Evolutionary conservation across 2,329 filamentous ascomycete species (phyloP), one percentile per base, ranked within the genome.

Genomic region (Aspergillus ochraceoroseus): DNA sequence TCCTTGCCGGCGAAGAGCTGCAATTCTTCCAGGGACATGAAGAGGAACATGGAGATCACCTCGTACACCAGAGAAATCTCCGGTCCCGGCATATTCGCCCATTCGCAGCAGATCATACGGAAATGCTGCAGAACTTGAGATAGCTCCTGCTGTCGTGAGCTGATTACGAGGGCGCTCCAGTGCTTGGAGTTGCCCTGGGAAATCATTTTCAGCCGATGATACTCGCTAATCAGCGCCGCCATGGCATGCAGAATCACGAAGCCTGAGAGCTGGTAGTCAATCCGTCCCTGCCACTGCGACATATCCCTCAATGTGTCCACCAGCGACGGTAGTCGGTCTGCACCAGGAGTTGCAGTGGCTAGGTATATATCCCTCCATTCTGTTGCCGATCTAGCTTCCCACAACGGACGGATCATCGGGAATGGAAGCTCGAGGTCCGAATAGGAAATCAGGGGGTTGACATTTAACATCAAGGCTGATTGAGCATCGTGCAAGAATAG

Each of bases 181-280:
- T 65, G 65, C 9, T 62, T 62, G 6, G 64, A 61, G 23, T 59
- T 55, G 32, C 56, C 65, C 14, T 60, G 64, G 11, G 70, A 68
- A 33, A 76, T 74, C 2, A 70, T 68, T 35, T 74, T 72, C 39
- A 57, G 45, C 1, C 54, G 71, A 63, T 79, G 73, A 49, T 80
- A 83, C 50, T 85, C 81, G 58, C 78, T 75, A 9, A 85, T 74
- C 50, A 83, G 65, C 1, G 77, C 72, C 74, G 80, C 85, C 39
- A 82, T 76, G 7, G 74, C 79, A 50, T 84, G 75, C 1, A 85
- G 67, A 35, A 80, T 77, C n/a, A 80, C 73, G 5, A 73, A 74
- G 6, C 74, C 71, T 1, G 79, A 70, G 35, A 76, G 70, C 34
- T 76, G 73, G 15, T 74, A 58, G 52, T 83, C 79, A 4, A 84